Evolutionary conservation across 306 rosid species (phyloP), one percentile per base, ranked within the genome.

Genomic region (Mucuna pruriens): DNA sequence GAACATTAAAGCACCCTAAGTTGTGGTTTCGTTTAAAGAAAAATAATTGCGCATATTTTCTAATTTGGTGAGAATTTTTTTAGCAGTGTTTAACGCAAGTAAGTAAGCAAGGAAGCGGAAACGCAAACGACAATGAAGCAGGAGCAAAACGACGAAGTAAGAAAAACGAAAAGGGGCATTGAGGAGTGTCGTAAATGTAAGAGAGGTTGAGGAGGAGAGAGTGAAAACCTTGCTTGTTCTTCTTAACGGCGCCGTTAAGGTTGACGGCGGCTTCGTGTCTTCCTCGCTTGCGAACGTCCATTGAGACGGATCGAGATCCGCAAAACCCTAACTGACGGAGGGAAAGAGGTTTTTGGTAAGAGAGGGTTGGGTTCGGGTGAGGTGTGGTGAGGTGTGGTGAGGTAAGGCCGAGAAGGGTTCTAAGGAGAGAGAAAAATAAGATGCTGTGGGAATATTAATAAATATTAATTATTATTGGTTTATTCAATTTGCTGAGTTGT

Each of bases 241-340:
- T 90, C 88, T 91, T 91, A 73, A 87, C 5, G 85, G 82, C 80
- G 60, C 96, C 92, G 76, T 88, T 91, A 39, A 81, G 55, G 71
- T 74, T 85, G 62, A 71, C 49, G 54, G 75, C 82, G 42, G 69
- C 13, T 1, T 84, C 94, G 4, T 78, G 82, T 63, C 97, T 91
- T 23, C 91, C 94, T 62, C 94, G 86, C 86, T 91, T 91, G 19
- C 94, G 94, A 71, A 29, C 22, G 84, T 88, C 92, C 94, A 90
- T 80, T 34, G 42, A 34, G 6, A 19, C 79, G 57, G 82, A 76
- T 87, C 92, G 73, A 83, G 95, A 88, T 90, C 91, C 82, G 49
- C 51, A 12, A 70, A 81, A 70, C 78, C 85, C 87, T 39, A 82
- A 60, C 85, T 23, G 77, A 49, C 15, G 85, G 29, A 6, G 84